These are phyloP conservation scores for Ceratocystis diversiconidia DNA, from an alignment of 2,329 filamentous ascomycete species.

Conservation along the genomic window DNA sequence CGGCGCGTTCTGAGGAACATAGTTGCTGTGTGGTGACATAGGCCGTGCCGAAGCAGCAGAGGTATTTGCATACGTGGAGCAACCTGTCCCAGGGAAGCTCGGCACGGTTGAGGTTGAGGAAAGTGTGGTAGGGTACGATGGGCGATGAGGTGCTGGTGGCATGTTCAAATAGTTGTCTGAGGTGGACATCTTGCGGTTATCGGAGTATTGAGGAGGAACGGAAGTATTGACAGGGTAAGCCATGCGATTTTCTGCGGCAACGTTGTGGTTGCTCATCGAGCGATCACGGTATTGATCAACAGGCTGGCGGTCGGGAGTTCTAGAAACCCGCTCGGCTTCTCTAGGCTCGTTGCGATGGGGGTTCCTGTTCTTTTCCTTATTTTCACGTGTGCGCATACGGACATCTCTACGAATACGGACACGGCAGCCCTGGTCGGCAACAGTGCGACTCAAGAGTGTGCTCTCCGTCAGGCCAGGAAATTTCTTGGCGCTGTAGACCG, in stretches of 20 bases:
- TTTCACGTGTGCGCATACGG: conserved; percentile 72
- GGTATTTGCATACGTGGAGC: not conserved
- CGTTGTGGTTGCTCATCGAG: conserved; percentile 46
- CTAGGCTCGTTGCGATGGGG: conserved; percentile 41
- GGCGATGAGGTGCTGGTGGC: not conserved
- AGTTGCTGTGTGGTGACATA: conserved; percentile 22
- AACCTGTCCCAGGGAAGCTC: not conserved
- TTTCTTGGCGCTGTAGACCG: conserved; percentile 93
- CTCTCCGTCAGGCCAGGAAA: conserved; percentile 89
- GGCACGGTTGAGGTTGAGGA: not conserved
- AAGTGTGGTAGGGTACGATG: not conserved
- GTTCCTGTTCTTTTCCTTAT: conserved; percentile 39
- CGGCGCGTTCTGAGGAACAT: not conserved
- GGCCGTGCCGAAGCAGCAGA: conserved; percentile 20
- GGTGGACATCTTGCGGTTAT: conserved; percentile 2
- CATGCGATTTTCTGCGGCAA: conserved; percentile 22
- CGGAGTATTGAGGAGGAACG: conserved; percentile 5
- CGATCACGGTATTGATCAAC: conserved; percentile 32
- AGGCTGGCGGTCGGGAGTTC: conserved; percentile 24
- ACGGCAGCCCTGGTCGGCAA: conserved; percentile 92
- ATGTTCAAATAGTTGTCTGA: not conserved
- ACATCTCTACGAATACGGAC: conserved; percentile 92
- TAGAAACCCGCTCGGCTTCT: conserved; percentile 30
- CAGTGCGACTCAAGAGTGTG: conserved; percentile 73
- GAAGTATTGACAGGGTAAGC: conserved; percentile 4